Evolutionary conservation across 176 grass and related monocot species (phyloP).

Genomic region (Guadua angustifolia): DNA sequence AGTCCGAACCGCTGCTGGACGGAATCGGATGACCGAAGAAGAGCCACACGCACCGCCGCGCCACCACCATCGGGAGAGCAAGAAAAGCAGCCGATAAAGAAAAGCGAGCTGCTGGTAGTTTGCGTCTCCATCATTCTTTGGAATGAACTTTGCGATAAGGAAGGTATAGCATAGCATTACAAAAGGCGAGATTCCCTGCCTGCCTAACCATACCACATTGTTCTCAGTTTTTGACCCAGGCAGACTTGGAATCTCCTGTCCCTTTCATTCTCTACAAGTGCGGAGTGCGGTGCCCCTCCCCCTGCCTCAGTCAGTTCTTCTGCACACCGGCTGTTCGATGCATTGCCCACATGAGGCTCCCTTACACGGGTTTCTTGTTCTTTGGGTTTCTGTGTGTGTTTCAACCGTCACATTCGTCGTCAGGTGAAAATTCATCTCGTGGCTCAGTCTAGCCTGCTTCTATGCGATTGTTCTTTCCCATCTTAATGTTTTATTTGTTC

Average conservation of each 20-base stretch:
- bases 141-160: slow-evolving; percentile 47
- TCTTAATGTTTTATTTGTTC: no score
- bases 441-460: neutral
- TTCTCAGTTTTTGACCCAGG: neutral
- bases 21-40: neutral
- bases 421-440: slow-evolving; percentile 11
- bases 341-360: slow-evolving; percentile 39
- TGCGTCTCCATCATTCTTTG: slow-evolving; percentile 34
- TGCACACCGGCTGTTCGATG: slow-evolving; percentile 22
- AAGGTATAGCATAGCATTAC: slow-evolving; percentile 33
- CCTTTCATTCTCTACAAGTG: slow-evolving; percentile 30
- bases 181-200: slow-evolving; percentile 32
- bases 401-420: slow-evolving; percentile 17
- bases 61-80: neutral
- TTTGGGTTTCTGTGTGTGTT: slow-evolving; percentile 16
- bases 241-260: slow-evolving; percentile 48
- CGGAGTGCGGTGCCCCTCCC: neutral
- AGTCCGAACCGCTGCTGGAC: no score
- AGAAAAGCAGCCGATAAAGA: slow-evolving; percentile 16
- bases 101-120: slow-evolving; percentile 9
- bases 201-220: neutral
- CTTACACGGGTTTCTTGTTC: slow-evolving; percentile 7
- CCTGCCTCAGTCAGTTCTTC: neutral
- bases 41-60: no score
- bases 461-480: neutral